A percentile compares a stretch with the other conserved stretches of the same genome.
These are phyloP conservation scores for Ensete ventricosum DNA, from an alignment of 176 grass and related monocot genomes.

Conservation along the genomic window DNA sequence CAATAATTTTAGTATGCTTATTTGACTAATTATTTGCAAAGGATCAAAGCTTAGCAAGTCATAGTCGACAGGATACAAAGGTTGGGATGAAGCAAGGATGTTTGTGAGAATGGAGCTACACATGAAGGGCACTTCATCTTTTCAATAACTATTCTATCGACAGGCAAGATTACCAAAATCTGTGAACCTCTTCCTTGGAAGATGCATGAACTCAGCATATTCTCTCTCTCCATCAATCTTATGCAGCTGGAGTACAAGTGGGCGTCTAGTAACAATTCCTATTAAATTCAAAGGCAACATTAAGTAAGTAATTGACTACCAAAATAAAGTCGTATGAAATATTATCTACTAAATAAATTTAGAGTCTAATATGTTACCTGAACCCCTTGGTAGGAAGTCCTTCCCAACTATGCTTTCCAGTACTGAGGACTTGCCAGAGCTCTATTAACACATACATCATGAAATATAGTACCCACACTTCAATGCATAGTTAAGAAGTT, in stretches of 20 bases:
- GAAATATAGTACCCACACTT: background rate
- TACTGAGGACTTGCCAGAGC: conserved; percentile 20
- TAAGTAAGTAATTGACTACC: background rate
- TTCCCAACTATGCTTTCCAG: conserved; percentile 25
- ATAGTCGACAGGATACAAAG: background rate
- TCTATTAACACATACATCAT: background rate
- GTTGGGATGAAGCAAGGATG: background rate
- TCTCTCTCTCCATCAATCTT: conserved; percentile 81
- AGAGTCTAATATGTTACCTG: background rate
- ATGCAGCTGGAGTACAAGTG: conserved; percentile 87
- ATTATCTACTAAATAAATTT: background rate
- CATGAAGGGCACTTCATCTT: background rate
- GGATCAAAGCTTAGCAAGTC: background rate
- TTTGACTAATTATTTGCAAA: background rate
- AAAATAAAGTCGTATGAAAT: background rate
- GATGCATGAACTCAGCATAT: conserved; percentile 96
- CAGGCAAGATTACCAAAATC: conserved; percentile 65
- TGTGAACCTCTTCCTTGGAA: conserved; percentile 87
- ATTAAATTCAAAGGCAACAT: conserved; percentile 6
- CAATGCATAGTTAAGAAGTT: background rate
- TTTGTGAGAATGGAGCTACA: background rate
- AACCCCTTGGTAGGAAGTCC: conserved; percentile 23
- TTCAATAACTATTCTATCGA: background rate
- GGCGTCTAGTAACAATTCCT: conserved; percentile 96
- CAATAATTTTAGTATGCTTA: background rate